Evolutionary conservation across 176 grass and related monocot species (phyloP).

Genomic region (Dactylis glomerata): DNA sequence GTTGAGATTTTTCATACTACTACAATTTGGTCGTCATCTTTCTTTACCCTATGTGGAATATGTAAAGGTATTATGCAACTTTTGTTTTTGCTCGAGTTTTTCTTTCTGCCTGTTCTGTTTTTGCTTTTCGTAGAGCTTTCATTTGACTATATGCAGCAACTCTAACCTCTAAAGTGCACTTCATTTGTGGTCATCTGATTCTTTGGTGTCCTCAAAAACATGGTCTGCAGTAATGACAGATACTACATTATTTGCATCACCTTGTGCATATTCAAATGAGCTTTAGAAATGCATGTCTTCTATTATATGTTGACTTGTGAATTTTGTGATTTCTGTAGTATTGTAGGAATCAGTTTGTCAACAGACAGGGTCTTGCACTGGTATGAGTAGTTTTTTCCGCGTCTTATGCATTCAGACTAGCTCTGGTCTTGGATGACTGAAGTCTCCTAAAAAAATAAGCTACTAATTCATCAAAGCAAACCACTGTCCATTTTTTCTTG

Average conservation of each 20-base stretch:
- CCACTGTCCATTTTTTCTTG: background rate
- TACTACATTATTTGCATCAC: background rate
- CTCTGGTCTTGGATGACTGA: slow-evolving; percentile 22
- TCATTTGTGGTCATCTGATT: background rate
- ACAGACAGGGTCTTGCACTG: background rate
- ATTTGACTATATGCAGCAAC: background rate
- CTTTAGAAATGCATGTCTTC: background rate
- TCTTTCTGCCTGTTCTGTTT: slow-evolving; percentile 10
- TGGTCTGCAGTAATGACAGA: background rate
- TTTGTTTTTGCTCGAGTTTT: slow-evolving; percentile 10
- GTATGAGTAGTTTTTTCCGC: background rate
- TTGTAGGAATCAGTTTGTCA: background rate
- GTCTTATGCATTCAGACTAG: background rate
- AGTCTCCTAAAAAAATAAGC: background rate
- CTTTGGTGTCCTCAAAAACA: background rate
- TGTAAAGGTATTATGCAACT: slow-evolving; percentile 67
- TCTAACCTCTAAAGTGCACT: background rate
- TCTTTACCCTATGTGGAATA: slow-evolving; percentile 95
- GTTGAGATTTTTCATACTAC: slow-evolving; percentile 83
- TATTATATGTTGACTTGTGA: background rate
- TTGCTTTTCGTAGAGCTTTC: background rate
- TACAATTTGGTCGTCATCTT: slow-evolving; percentile 89
- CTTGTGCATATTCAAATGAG: background rate
- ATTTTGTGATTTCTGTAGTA: background rate
- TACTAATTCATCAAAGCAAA: background rate